These are phyloP conservation scores for Pseudogymnoascus sp. DNA, from an alignment of 2,329 filamentous ascomycete genomes.

Conservation along the genomic window DNA sequence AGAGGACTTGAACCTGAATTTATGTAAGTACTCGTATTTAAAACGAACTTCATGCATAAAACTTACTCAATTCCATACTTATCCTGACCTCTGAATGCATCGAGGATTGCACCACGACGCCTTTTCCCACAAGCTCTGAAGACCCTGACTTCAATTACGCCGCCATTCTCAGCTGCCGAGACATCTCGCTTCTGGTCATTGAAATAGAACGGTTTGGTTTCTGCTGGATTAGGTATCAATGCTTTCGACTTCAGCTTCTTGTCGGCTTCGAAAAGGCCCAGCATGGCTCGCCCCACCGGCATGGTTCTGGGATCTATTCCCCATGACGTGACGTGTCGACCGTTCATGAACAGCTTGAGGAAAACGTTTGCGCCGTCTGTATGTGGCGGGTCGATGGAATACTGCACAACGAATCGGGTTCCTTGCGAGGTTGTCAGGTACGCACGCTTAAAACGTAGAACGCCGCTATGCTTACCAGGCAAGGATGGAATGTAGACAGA, in stretches of 20 bases:
- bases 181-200: slow-evolving; percentile 21
- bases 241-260: slow-evolving; percentile 32
- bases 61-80: slow-evolving; percentile 46
- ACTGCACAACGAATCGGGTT: slow-evolving; percentile 44
- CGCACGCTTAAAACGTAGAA: neutral
- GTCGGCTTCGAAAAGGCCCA: slow-evolving; percentile 41
- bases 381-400: slow-evolving; percentile 32
- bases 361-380: slow-evolving; percentile 35
- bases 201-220: slow-evolving; percentile 44
- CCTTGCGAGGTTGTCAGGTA: slow-evolving; percentile 28
- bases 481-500: slow-evolving; percentile 50
- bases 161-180: slow-evolving; percentile 43
- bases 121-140: slow-evolving; percentile 43
- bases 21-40: neutral
- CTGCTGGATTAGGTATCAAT: slow-evolving; percentile 31
- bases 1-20: slow-evolving; percentile 40
- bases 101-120: slow-evolving; percentile 34
- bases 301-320: slow-evolving; percentile 35
- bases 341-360: slow-evolving; percentile 49
- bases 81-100: slow-evolving; percentile 38
- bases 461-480: slow-evolving; percentile 33
- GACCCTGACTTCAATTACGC: slow-evolving; percentile 44
- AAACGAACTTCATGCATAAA: slow-evolving; percentile 9
- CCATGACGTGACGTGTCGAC: slow-evolving; percentile 43
- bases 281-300: slow-evolving; percentile 33